A percentile compares a stretch with the other conserved stretches of the same genome.
phyloP scores from a whole-genome alignment of 768 basidiomycete species.

The Lanmaoa pseudosensibilis region DNA sequence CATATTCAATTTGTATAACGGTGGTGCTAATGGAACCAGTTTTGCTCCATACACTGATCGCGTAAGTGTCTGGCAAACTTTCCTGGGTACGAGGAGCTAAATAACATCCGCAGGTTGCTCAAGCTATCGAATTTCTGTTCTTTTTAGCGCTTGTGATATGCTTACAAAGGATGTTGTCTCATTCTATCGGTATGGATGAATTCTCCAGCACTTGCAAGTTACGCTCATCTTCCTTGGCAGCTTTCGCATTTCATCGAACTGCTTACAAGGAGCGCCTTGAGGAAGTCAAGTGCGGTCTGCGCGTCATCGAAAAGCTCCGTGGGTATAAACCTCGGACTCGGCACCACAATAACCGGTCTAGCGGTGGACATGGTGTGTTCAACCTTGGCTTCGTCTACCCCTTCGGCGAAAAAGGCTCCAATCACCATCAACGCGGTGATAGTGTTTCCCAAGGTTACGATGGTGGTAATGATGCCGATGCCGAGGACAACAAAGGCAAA shows the following conservation, averaged over 20 bases:
- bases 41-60: constrained; percentile 60
- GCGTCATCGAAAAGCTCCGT: constrained; percentile 66
- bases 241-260: constrained; percentile 74
- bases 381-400: constrained; percentile 33
- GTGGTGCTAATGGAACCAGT: constrained; percentile 40
- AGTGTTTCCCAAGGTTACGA: constrained; percentile 24
- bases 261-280: constrained; percentile 74
- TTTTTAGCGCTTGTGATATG: constrained; percentile 68
- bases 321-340: constrained; percentile 52
- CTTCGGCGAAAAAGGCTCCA: constrained; percentile 46
- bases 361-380: constrained; percentile 45
- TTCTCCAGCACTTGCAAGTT: not conserved
- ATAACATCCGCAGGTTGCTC: constrained; percentile 42
- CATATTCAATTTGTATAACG: constrained; percentile 60
- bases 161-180: constrained; percentile 66
- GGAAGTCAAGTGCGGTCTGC: constrained; percentile 51
- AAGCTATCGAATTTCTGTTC: constrained; percentile 73
- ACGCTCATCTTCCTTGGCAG: constrained; percentile 29
- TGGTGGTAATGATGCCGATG: constrained; percentile 34
- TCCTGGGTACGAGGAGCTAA: not conserved
- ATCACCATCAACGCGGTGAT: constrained; percentile 30
- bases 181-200: constrained; percentile 48
- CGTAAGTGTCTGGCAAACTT: constrained; percentile 35
- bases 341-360: constrained; percentile 33
- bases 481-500: constrained; percentile 32